These are phyloP conservation scores for Solanum appendiculatum DNA, from an alignment of 257 asterid species.

Conservation along the genomic window DNA sequence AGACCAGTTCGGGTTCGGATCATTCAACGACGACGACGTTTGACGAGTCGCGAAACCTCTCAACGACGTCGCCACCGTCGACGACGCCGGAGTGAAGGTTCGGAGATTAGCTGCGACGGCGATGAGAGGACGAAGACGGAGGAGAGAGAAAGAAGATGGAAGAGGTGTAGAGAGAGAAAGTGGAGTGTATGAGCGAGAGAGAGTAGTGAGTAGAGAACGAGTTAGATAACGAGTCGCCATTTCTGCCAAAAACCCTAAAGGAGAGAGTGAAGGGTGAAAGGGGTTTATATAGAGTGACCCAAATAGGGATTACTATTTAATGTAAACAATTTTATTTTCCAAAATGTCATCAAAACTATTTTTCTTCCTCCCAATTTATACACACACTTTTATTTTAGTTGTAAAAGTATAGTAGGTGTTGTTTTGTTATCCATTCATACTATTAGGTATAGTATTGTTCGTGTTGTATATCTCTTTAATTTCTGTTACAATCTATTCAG, in stretches of 20 bases:
- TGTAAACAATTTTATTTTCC: background rate
- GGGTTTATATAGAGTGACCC: constrained; percentile 3
- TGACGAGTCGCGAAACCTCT: constrained; percentile 56
- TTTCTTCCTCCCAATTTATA: background rate
- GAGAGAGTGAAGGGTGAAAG: background rate
- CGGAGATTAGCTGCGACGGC: constrained; percentile 25
- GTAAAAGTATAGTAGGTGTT: no score
- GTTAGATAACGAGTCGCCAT: constrained; percentile 63
- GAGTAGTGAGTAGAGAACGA: constrained; percentile 31
- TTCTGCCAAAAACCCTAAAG: constrained; percentile 24
- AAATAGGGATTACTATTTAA: background rate
- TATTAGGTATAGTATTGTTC: background rate
- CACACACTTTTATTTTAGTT: background rate
- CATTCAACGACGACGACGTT: constrained; percentile 60
- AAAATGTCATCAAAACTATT: background rate
- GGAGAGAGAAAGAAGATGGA: constrained; percentile 19
- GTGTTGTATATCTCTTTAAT: no score
- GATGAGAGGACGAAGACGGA: constrained; percentile 59
- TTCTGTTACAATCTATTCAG: no score
- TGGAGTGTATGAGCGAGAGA: constrained; percentile 34
- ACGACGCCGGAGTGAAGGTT: constrained; percentile 20
- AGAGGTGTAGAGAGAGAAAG: constrained; percentile 19
- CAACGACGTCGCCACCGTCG: constrained; percentile 4
- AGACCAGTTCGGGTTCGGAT: constrained; percentile 89
- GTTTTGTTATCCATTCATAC: no score